phyloP scores from a whole-genome alignment of 1,139 yeast species.

The Suhomyces anneliseae region DNA sequence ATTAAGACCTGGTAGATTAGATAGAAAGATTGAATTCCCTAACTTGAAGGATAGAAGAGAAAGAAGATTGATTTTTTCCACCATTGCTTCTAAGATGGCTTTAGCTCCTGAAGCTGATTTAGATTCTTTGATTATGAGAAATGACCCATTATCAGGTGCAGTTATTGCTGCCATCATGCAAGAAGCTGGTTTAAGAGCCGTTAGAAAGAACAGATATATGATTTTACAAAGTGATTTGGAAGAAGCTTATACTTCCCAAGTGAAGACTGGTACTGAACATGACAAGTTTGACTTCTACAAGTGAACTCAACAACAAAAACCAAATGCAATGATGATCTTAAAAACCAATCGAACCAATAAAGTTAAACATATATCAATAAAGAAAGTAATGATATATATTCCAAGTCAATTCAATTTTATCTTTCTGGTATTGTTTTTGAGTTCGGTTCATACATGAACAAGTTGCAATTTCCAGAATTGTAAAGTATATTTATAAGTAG shows the following conservation, averaged over 20 bases:
- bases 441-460: neutral
- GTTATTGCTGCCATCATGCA: conserved; percentile 99
- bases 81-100: conserved; percentile 97
- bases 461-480: neutral
- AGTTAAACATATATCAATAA: too few relatives aligned
- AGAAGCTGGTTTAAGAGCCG: conserved; percentile 98
- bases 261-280: conserved; percentile 90
- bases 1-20: conserved; percentile 97
- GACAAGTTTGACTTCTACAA: conserved; percentile 98
- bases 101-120: conserved; percentile 96
- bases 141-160: conserved; percentile 97
- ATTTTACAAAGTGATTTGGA: conserved; percentile 93
- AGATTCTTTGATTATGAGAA: conserved; percentile 90
- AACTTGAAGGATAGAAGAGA: conserved; percentile 94
- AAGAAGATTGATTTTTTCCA: conserved; percentile 91
- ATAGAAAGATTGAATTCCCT: conserved; percentile 97
- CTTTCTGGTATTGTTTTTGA: too few relatives aligned
- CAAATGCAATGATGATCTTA: too few relatives aligned
- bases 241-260: conserved; percentile 96
- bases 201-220: conserved; percentile 95
- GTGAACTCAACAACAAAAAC: conserved; percentile 29
- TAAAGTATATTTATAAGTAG: neutral
- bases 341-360: too few relatives aligned
- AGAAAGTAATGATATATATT: neutral
- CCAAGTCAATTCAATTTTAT: neutral